Evolutionary conservation across 805 yeast species (phyloP), one percentile per base, ranked within the genome.

Genomic region (Saturnispora mendoncae): DNA sequence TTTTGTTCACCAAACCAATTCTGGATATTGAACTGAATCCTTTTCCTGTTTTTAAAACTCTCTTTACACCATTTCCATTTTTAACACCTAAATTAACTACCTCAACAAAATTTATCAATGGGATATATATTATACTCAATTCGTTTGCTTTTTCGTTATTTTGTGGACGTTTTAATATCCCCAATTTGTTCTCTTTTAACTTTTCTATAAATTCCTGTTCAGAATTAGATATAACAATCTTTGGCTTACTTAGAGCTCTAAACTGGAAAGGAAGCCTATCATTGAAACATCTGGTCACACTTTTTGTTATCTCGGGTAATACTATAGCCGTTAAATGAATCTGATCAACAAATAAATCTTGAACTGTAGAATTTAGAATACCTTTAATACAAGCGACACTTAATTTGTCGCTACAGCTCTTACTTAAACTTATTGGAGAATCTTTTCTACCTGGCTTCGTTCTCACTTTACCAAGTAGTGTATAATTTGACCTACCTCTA

Each of bases 381-480:
- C 86, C 81, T 0, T 66, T 64, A 27, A 64, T 60, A 55, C 85
- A 96, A 44, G 70, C 69, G 37, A 80, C 39, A 33, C 84, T 69
- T 20, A 90, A 57, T 53, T 90, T 90, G 57, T 90, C 97, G 1
- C 94, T 77, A 56, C 97, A 90, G 1, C 95, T 84, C 57, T 87
- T 90, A 24, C 94, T 83, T 37, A 72, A 58, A 0, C 94, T 73
- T 4, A 76, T 47, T 2, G 72, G 70, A 2, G 96, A 81, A 55
- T 92, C 97, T 23, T 67, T 57, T 38, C 97, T 60, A 2, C 98
- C 98, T 0, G 97, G 98, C 54, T 92, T 90, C 0, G 97, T 88
- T 47, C 98, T 67, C 1, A 90, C 87, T 7, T 65, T 59, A 0
- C 95, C 95, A 2, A 69, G 59, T 15, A 61, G 51, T 13, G 61